phyloP scores from a whole-genome alignment of 768 basidiomycete species.

The Mycena kentingensis region DNA sequence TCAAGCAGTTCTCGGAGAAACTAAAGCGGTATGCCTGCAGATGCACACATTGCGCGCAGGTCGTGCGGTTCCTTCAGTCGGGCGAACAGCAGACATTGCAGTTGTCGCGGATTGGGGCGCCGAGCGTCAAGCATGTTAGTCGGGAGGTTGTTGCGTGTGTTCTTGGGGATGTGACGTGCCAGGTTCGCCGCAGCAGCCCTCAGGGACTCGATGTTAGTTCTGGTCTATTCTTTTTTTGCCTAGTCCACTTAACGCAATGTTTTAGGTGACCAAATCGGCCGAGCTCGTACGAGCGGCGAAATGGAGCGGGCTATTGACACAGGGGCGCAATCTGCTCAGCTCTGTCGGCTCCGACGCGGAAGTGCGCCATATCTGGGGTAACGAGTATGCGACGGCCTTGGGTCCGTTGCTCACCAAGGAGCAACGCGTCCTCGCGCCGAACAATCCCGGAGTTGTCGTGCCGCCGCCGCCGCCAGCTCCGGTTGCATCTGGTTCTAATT shows the following conservation, averaged over 20 bases:
- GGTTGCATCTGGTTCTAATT: too few species aligned
- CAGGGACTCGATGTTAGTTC: too few species aligned
- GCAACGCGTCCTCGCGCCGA: too few species aligned
- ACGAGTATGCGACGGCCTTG: neutral
- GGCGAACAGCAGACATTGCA: neutral
- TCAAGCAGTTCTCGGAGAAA: conserved; percentile 3
- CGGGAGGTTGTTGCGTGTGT: neutral
- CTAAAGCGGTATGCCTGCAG: neutral
- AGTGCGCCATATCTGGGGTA: conserved; percentile 1
- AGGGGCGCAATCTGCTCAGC: neutral
- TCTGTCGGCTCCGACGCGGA: neutral
- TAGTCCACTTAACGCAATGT: too few species aligned
- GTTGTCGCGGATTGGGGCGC: conserved; percentile 1
- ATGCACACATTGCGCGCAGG: conserved; percentile 2
- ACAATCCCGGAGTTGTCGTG: too few species aligned
- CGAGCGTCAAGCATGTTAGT: neutral
- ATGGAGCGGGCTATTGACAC: conserved; percentile 1
- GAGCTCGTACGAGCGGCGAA: conserved; percentile 1
- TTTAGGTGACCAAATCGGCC: neutral
- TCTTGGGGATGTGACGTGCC: neutral
- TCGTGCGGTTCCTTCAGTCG: conserved; percentile 3
- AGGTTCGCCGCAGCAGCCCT: neutral
- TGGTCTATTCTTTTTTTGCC: too few species aligned
- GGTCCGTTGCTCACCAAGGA: neutral
- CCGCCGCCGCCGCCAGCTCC: too few species aligned